phyloP scores from a whole-genome alignment of 768 basidiomycete species.

The Lactarius hengduanensis region DNA sequence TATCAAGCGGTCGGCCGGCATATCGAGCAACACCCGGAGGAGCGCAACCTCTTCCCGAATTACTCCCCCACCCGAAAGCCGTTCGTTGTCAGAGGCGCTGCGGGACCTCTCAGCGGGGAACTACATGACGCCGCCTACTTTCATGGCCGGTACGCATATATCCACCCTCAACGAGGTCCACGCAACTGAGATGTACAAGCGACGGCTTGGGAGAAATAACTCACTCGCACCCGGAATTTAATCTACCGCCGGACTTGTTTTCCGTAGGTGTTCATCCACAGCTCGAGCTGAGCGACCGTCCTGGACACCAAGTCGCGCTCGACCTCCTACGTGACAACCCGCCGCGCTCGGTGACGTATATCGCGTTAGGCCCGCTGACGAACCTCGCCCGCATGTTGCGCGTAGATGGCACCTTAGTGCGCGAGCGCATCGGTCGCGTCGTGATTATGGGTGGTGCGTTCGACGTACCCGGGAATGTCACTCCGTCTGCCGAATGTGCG shows the following conservation, averaged over 20 bases:
- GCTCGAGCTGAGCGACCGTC: slow-evolving; percentile 45
- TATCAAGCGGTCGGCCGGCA: slow-evolving; percentile 67
- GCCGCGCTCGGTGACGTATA: slow-evolving; percentile 59
- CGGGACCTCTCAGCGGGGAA: slow-evolving; percentile 67
- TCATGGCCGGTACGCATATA: slow-evolving; percentile 60
- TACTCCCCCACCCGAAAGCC: slow-evolving; percentile 52
- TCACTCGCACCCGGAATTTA: slow-evolving; percentile 63
- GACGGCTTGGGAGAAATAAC: slow-evolving; percentile 68
- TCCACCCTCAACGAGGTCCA: not conserved
- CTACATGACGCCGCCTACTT: slow-evolving; percentile 80
- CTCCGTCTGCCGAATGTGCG: slow-evolving; percentile 81
- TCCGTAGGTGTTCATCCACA: slow-evolving; percentile 40
- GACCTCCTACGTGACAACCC: slow-evolving; percentile 54
- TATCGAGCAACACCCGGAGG: slow-evolving; percentile 52
- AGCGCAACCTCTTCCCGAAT: slow-evolving; percentile 59
- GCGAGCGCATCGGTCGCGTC: slow-evolving; percentile 64
- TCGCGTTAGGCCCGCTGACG: slow-evolving; percentile 75
- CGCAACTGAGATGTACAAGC: slow-evolving; percentile 37
- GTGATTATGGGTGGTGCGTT: slow-evolving; percentile 93
- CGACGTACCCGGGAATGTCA: slow-evolving; percentile 87
- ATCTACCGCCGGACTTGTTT: slow-evolving; percentile 33
- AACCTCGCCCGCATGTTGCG: slow-evolving; percentile 71
- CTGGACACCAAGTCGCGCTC: slow-evolving; percentile 54
- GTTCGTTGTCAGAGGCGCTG: slow-evolving; percentile 61
- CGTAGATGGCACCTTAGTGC: slow-evolving; percentile 51